Evolutionary conservation across 371 early-diverging fungal genomes (phyloP).

Genomic region (Mucor plumbeus): DNA sequence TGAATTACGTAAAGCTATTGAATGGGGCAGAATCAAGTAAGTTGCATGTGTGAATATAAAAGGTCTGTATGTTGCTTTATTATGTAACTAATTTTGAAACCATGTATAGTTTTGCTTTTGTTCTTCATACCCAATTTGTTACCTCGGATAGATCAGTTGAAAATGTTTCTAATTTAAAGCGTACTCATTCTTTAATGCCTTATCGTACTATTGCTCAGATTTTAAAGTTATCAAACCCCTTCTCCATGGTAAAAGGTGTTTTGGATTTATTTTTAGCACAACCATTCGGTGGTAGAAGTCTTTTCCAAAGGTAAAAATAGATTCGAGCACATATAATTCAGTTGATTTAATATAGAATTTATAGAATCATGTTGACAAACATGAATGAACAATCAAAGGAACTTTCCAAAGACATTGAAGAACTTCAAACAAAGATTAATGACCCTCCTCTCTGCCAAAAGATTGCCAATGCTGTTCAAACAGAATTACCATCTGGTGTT

Average conservation of each 20-base stretch:
- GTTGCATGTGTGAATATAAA: background rate
- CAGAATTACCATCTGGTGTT: slow-evolving; percentile 26
- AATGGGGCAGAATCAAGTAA: slow-evolving; percentile 68
- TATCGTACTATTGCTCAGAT: slow-evolving; percentile 62
- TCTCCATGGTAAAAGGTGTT: slow-evolving; percentile 65
- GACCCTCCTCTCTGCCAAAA: slow-evolving; percentile 60
- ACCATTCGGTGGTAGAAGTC: slow-evolving; percentile 65
- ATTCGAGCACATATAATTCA: background rate
- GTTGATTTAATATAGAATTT: background rate
- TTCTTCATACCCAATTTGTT: slow-evolving; percentile 63
- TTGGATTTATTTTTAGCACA: slow-evolving; percentile 70
- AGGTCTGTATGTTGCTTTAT: background rate
- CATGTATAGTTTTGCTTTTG: slow-evolving; percentile 60
- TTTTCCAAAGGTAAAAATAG: slow-evolving; percentile 58
- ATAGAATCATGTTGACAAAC: slow-evolving; percentile 58
- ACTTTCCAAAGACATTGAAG: slow-evolving; percentile 55
- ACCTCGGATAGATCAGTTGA: slow-evolving; percentile 63
- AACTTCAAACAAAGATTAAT: slow-evolving; percentile 50
- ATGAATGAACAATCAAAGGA: slow-evolving; percentile 59
- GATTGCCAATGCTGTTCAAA: slow-evolving; percentile 59
- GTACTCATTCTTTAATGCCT: slow-evolving; percentile 65
- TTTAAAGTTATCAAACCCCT: slow-evolving; percentile 67
- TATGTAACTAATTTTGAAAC: background rate
- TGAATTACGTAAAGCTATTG: slow-evolving; percentile 58
- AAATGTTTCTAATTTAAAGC: slow-evolving; percentile 60